A percentile compares a stretch with the other conserved stretches of the same genome.
These are phyloP conservation scores for Pythium phragmitis DNA, from an alignment of 352 stramenopile genomes.

Conservation along the genomic window DNA sequence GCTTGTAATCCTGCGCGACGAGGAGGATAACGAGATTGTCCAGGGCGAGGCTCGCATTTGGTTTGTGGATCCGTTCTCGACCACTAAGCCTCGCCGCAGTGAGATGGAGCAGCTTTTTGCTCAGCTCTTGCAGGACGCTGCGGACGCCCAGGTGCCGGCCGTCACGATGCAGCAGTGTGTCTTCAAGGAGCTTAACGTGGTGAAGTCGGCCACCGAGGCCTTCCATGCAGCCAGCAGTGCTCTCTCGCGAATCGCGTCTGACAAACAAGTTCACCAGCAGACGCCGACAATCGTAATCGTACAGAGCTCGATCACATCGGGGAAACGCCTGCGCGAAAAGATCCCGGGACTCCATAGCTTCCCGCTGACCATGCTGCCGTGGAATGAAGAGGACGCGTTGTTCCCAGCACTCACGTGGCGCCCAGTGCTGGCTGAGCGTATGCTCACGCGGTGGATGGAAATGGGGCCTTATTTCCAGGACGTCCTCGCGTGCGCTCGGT, in stretches of 20 bases:
- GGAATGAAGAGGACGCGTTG: constrained; percentile 68
- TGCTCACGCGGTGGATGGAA: constrained; percentile 73
- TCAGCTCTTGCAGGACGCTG: constrained; percentile 41
- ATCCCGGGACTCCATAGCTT: constrained; percentile 92
- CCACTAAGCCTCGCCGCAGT: constrained; percentile 40
- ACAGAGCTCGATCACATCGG: constrained; percentile 60
- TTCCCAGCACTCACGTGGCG: constrained; percentile 96
- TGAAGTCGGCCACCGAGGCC: constrained; percentile 74
- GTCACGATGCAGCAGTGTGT: constrained; percentile 44
- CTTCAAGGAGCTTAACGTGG: constrained; percentile 67
- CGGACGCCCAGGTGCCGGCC: constrained; percentile 27
- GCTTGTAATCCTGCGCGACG: constrained; percentile 45
- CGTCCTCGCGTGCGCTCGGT: constrained; percentile 78
- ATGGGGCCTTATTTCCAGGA: constrained; percentile 91
- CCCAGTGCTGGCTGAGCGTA: constrained; percentile 71
- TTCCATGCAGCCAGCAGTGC: constrained; percentile 87
- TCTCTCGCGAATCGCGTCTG: constrained; percentile 79
- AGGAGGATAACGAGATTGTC: constrained; percentile 28
- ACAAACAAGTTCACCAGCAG: constrained; percentile 61
- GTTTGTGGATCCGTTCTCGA: constrained; percentile 71
- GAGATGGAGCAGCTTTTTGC: constrained; percentile 60
- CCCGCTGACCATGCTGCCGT: constrained; percentile 88
- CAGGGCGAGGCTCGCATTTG: constrained; percentile 53
- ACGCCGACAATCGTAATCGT: constrained; percentile 90
- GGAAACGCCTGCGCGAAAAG: constrained; percentile 63